Percentiles rank a stretch among this genome's conserved stretches.
Evolutionary conservation across 495 filamentous ascomycete genomes (phyloP).

Genomic region (Stereocaulon alpinum): DNA sequence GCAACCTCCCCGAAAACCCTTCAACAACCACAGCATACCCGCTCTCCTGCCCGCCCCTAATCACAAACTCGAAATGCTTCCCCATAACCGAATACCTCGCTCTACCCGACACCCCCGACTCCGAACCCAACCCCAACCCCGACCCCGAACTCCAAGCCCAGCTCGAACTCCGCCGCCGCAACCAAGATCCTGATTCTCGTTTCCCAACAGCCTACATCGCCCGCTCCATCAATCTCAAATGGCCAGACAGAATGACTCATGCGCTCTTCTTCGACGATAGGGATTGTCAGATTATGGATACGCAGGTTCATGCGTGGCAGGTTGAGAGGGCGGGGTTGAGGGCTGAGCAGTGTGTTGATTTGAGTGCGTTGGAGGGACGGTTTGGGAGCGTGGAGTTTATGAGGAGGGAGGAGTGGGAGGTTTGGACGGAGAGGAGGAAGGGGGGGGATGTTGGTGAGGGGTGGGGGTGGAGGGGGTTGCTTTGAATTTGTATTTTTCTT

Average conservation of each 20-base stretch:
- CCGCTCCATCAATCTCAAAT: conserved; percentile 3
- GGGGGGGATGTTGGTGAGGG: not conserved
- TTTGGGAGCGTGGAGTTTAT: conserved; percentile 16
- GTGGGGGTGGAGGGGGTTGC: not conserved
- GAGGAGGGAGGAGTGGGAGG: conserved; percentile 11
- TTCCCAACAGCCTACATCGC: not conserved
- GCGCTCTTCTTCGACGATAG: conserved; percentile 8
- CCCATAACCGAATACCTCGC: conserved; percentile 5
- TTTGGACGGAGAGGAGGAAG: not conserved
- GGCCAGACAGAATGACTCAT: conserved; percentile 14
- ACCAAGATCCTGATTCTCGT: too few species aligned
- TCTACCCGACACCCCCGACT: not conserved
- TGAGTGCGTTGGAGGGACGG: not conserved
- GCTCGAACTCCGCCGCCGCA: not conserved
- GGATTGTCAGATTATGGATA: not conserved
- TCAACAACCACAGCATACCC: conserved; percentile 1
- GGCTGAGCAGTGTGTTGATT: conserved; percentile 1
- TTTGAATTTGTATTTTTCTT: not conserved
- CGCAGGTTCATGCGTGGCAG: not conserved
- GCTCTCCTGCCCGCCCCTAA: conserved; percentile 3
- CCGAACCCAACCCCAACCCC: too few species aligned
- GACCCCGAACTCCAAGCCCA: not conserved
- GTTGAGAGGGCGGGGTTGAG: not conserved
- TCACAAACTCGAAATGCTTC: conserved; percentile 11
- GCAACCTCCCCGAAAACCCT: not conserved